Evolutionary conservation across 495 filamentous ascomycete genomes (phyloP).

Genomic region (Tuber melanosporum): DNA sequence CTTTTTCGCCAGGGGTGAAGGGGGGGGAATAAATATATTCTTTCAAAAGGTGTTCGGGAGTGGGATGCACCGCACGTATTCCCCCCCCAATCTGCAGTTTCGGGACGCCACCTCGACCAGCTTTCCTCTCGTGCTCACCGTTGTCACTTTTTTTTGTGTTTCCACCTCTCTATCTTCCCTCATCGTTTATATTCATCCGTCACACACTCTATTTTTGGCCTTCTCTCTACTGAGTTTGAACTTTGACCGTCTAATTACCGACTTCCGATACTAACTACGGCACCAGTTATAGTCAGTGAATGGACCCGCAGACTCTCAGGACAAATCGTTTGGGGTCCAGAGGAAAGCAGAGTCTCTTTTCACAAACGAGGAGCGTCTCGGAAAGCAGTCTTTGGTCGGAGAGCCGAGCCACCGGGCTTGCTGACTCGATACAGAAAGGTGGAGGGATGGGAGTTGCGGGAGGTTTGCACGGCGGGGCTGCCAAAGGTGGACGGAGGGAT

Average conservation of each 20-base stretch:
- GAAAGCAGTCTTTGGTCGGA: background rate
- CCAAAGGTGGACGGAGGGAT: slow-evolving; percentile 11
- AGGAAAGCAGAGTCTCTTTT: background rate
- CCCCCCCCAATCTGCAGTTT: slow-evolving; percentile 10
- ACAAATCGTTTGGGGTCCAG: background rate
- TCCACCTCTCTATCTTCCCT: slow-evolving; percentile 8
- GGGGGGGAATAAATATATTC: background rate
- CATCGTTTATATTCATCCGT: slow-evolving; percentile 11
- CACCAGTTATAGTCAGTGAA: background rate
- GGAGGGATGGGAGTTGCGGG: slow-evolving; percentile 4
- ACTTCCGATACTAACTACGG: background rate
- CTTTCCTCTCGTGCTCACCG: slow-evolving; percentile 16
- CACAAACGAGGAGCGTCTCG: background rate
- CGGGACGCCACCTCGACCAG: slow-evolving; percentile 20
- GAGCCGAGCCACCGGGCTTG: background rate
- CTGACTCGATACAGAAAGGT: background rate
- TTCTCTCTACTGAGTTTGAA: slow-evolving; percentile 7
- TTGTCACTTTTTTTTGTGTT: slow-evolving; percentile 12
- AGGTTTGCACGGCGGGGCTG: background rate
- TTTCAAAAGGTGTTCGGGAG: background rate
- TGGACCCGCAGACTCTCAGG: background rate
- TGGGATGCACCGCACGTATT: slow-evolving; percentile 14
- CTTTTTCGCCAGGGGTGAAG: background rate
- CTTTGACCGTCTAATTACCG: slow-evolving; percentile 1
- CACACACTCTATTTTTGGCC: slow-evolving; percentile 3